phyloP scores from a whole-genome alignment of 805 yeast genomes.

The Suhomyces xylopsoci region DNA sequence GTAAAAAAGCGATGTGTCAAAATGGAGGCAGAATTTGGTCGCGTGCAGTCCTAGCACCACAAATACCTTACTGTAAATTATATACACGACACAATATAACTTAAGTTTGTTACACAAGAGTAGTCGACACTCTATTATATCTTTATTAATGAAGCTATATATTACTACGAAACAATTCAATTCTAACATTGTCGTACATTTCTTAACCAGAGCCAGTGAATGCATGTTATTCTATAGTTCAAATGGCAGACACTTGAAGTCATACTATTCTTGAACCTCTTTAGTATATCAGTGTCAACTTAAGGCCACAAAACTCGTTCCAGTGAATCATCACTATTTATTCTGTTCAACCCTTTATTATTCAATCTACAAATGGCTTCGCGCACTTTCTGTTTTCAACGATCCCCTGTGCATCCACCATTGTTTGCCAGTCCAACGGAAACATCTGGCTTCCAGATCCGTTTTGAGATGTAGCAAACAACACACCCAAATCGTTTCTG shows the following conservation, averaged over 20 bases:
- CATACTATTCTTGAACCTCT: too few relatives aligned
- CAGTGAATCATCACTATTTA: too few relatives aligned
- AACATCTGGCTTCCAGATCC: conserved; percentile 73
- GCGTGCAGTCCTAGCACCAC: too few relatives aligned
- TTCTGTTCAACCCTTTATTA: too few relatives aligned
- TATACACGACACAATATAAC: too few relatives aligned
- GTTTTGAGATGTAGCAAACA: conserved; percentile 74
- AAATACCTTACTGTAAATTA: too few relatives aligned
- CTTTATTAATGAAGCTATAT: neutral
- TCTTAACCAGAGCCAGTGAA: neutral
- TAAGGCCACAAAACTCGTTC: neutral
- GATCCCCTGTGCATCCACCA: conserved; percentile 75
- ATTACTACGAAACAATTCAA: neutral
- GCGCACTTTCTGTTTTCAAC: conserved; percentile 87
- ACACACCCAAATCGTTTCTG: conserved; percentile 87
- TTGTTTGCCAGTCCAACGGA: conserved; percentile 94
- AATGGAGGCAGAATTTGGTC: neutral
- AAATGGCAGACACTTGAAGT: too few relatives aligned
- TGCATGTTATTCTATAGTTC: neutral
- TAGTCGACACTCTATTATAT: neutral
- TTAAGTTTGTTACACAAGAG: too few relatives aligned
- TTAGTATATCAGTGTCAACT: too few relatives aligned
- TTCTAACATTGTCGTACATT: neutral
- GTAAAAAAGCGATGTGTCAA: neutral
- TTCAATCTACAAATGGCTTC: conserved; percentile 54